These are phyloP conservation scores for Scutellaria galericulata DNA, from an alignment of 257 asterid species.

Conservation along the genomic window DNA sequence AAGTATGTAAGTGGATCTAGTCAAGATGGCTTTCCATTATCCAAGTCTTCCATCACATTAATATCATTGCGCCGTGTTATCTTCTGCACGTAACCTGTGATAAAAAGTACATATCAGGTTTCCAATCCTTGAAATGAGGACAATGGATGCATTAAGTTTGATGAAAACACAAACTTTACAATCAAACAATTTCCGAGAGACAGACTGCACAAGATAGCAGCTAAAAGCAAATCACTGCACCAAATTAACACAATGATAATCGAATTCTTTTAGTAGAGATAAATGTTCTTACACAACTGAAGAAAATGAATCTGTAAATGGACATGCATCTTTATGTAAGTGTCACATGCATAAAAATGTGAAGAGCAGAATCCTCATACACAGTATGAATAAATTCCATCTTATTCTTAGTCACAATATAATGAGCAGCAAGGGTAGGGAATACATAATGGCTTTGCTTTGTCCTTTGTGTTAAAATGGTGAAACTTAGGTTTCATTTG, in stretches of 20 bases:
- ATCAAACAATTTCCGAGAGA: not conserved
- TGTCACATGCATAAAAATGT: not conserved
- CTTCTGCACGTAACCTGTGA: conserved; percentile 92
- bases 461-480: conserved; percentile 5
- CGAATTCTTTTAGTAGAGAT: too few species aligned
- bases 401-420: not conserved
- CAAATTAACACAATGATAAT: not conserved
- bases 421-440: conserved; percentile 1
- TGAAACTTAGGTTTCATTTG: too few species aligned
- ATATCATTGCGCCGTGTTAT: conserved; percentile 77
- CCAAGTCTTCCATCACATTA: conserved; percentile 89
- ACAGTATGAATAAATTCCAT: not conserved
- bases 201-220: conserved; percentile 9
- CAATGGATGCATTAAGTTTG: not conserved
- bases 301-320: conserved; percentile 14
- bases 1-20: not conserved
- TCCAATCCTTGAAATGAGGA: conserved; percentile 12
- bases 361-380: conserved; percentile 15
- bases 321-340: not conserved
- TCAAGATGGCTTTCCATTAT: conserved; percentile 68
- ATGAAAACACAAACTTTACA: not conserved
- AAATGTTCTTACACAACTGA: too few species aligned
- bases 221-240: not conserved
- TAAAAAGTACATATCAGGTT: conserved; percentile 17
- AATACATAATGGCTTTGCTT: not conserved